phyloP scores from a whole-genome alignment of 83 land plant genomes.

The Picea mariana region DNA sequence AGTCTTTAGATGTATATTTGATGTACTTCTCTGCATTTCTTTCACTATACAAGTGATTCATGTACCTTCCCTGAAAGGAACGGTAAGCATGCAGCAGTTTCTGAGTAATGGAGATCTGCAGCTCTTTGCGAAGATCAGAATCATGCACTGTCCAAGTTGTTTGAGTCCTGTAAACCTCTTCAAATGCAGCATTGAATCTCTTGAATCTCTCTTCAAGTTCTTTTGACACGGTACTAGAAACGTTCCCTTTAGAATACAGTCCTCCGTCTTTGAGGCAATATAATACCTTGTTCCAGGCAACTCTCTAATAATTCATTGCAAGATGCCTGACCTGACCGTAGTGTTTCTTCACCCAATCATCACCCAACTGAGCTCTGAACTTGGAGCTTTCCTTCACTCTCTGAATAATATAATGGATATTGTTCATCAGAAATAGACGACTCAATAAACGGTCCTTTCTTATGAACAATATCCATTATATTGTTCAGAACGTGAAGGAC shows the following conservation, averaged over 20 bases:
- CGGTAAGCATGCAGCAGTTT: constrained; percentile 51
- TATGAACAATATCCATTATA: too few species aligned
- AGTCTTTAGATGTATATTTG: constrained; percentile 19
- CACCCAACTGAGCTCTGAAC: constrained; percentile 5
- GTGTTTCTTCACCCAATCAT: constrained; percentile 56
- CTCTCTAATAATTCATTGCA: not conserved
- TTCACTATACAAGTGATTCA: constrained; percentile 29
- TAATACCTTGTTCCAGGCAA: too few species aligned
- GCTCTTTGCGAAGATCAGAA: not conserved
- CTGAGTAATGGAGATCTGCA: constrained; percentile 42
- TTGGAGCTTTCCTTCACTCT: constrained; percentile 58
- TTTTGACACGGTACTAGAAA: too few species aligned
- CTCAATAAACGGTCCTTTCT: too few species aligned
- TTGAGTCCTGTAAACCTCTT: constrained; percentile 48
- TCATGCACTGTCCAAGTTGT: too few species aligned
- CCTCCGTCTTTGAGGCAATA: too few species aligned
- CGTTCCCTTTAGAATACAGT: too few species aligned
- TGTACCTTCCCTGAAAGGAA: constrained; percentile 41
- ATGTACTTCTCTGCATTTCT: constrained; percentile 54
- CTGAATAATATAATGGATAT: too few species aligned
- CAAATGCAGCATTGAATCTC: constrained; percentile 18
- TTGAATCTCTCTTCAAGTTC: too few species aligned
- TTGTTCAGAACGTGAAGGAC: too few species aligned
- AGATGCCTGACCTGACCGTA: constrained; percentile 40
- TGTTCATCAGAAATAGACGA: too few species aligned